phyloP scores from a whole-genome alignment of 1,284 basidiomycete species.

The Fomitiporia mediterranea region DNA sequence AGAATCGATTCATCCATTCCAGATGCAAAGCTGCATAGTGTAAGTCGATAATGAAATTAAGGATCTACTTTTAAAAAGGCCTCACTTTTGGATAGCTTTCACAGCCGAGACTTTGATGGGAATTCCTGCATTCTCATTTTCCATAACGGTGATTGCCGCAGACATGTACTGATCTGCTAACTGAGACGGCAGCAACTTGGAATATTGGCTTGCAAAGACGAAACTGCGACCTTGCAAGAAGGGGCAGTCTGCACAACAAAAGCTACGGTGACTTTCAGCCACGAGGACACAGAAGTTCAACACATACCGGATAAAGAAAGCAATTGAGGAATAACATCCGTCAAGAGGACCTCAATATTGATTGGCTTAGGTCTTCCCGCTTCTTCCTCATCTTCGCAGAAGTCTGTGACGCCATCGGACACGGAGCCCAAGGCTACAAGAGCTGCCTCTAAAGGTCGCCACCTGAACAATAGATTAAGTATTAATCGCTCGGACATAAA shows the following conservation, averaged over 20 bases:
- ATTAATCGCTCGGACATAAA: background rate
- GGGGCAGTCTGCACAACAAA: conserved; percentile 55
- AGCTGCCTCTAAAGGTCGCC: conserved; percentile 83
- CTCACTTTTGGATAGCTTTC: conserved; percentile 84
- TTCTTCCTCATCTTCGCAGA: conserved; percentile 69
- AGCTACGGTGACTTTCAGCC: background rate
- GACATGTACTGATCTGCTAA: conserved; percentile 82
- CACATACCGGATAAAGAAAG: conserved; percentile 58
- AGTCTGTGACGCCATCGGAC: conserved; percentile 71
- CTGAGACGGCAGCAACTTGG: conserved; percentile 65
- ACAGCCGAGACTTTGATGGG: conserved; percentile 94
- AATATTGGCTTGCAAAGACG: conserved; percentile 90
- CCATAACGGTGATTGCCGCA: conserved; percentile 83
- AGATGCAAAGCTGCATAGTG: conserved; percentile 56
- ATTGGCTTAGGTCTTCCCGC: conserved; percentile 62
- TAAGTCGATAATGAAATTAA: background rate
- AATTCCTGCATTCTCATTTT: conserved; percentile 61
- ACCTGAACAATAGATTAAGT: conserved; percentile 45
- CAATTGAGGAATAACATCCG: conserved; percentile 75
- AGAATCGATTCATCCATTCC: conserved; percentile 56
- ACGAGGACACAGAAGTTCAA: background rate
- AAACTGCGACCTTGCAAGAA: conserved; percentile 95
- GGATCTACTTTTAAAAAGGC: background rate
- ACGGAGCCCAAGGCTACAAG: conserved; percentile 85
- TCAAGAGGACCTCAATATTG: conserved; percentile 73